Conservation (phyloP, 257 asterid genomes). For the Solanum gandarillasii region DNA sequence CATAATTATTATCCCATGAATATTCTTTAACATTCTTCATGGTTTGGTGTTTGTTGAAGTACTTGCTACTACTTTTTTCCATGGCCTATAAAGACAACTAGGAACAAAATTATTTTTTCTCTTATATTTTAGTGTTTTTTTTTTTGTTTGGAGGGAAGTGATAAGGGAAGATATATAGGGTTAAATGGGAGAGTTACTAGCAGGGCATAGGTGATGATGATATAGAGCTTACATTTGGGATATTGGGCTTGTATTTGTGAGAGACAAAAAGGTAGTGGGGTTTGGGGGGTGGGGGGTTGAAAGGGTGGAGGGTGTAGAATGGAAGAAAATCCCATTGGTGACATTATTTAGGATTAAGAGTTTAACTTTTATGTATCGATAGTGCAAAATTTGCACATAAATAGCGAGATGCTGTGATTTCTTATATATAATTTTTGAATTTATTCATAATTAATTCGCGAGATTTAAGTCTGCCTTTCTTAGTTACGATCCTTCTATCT, state of each 20-base stretch:
- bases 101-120: not conserved
- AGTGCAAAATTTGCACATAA: not conserved
- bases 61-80: not conserved
- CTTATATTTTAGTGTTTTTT: not conserved
- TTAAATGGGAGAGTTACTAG: not conserved
- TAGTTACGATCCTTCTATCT: not conserved
- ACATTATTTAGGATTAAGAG: conserved; percentile 10
- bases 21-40: conserved; percentile 24
- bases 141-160: not conserved
- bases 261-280: not conserved
- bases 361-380: too few relatives aligned
- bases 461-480: not conserved
- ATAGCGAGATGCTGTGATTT: not conserved
- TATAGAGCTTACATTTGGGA: not conserved
- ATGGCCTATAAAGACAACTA: not conserved
- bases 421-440: not conserved
- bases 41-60: not conserved
- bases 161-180: not conserved
- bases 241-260: not conserved
- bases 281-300: not conserved
- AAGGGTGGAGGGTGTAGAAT: not conserved
- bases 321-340: conserved; percentile 29
- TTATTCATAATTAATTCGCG: not conserved
- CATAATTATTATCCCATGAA: conserved; percentile 11
- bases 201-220: conserved; percentile 6